phyloP scores from a whole-genome alignment of 768 basidiomycete genomes.

The Termitomyces sp. region DNA sequence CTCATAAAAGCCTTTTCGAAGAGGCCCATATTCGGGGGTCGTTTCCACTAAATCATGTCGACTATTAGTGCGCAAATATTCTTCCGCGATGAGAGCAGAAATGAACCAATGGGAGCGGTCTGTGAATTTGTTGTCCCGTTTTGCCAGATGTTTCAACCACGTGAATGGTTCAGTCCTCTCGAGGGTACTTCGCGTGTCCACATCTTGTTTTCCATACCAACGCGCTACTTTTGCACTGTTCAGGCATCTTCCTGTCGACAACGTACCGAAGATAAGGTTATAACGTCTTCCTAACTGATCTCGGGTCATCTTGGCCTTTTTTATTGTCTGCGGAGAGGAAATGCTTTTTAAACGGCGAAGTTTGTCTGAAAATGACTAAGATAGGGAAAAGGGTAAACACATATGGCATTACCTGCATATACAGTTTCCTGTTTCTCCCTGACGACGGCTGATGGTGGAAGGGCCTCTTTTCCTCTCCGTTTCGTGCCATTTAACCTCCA shows the following conservation, averaged over 20 bases:
- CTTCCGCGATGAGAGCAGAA: conserved; percentile 66
- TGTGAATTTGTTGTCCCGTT: conserved; percentile 25
- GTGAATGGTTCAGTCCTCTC: conserved; percentile 66
- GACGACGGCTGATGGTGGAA: conserved; percentile 35
- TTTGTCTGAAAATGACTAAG: conserved; percentile 40
- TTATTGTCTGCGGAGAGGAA: conserved; percentile 47
- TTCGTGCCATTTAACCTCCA: conserved; percentile 59
- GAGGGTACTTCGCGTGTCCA: conserved; percentile 42
- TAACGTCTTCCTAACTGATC: conserved; percentile 69
- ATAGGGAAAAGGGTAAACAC: neutral
- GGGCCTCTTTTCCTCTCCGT: conserved; percentile 51
- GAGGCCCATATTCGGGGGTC: conserved; percentile 37
- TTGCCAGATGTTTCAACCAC: conserved; percentile 69
- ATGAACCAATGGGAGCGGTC: conserved; percentile 53
- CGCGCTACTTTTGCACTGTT: conserved; percentile 48
- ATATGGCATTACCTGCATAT: conserved; percentile 46
- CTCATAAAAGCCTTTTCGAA: conserved; percentile 16
- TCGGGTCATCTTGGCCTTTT: conserved; percentile 59
- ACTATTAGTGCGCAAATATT: conserved; percentile 45
- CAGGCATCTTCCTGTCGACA: conserved; percentile 27
- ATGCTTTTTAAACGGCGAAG: conserved; percentile 46
- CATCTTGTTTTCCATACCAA: conserved; percentile 56
- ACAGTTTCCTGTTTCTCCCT: conserved; percentile 57
- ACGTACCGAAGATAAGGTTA: conserved; percentile 38
- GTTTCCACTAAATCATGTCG: conserved; percentile 33